Evolutionary conservation across 148 eudicot genomes (phyloP).

Genomic region (Cornus florida): DNA sequence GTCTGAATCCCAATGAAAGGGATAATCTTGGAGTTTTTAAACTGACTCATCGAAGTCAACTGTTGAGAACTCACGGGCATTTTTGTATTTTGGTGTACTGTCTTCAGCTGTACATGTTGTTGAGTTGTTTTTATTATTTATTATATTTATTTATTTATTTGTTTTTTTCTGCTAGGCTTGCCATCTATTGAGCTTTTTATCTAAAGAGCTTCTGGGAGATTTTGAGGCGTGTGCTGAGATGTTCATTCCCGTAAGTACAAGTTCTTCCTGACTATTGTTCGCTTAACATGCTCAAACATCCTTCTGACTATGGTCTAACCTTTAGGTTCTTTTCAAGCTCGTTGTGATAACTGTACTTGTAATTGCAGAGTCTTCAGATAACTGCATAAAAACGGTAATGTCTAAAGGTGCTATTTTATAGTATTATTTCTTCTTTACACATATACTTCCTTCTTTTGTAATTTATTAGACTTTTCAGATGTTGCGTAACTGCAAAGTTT

Average conservation of each 20-base stretch:
- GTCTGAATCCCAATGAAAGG: constrained; percentile 5
- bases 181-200: constrained; percentile 74
- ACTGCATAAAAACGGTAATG: constrained; percentile 96
- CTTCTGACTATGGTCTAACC: constrained; percentile 33
- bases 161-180: constrained; percentile 60
- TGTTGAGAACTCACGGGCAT: background rate
- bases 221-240: constrained; percentile 95
- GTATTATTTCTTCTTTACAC: background rate
- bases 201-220: constrained; percentile 98
- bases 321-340: constrained; percentile 94
- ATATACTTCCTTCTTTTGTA: constrained; percentile 8
- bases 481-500: constrained; percentile 98
- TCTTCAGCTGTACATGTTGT: background rate
- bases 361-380: constrained; percentile 97
- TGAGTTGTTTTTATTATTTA: background rate
- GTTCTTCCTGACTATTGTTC: constrained; percentile 2
- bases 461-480: constrained; percentile 48
- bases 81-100: background rate
- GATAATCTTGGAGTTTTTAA: constrained; percentile 8
- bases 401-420: background rate
- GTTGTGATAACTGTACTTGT: constrained; percentile 99
- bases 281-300: constrained; percentile 17
- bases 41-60: background rate
- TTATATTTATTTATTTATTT: background rate
- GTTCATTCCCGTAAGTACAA: constrained; percentile 76